Base-by-base conservation (phyloP, 768 basidiomycete species). In the Phlebiopsis gigantea region DNA sequence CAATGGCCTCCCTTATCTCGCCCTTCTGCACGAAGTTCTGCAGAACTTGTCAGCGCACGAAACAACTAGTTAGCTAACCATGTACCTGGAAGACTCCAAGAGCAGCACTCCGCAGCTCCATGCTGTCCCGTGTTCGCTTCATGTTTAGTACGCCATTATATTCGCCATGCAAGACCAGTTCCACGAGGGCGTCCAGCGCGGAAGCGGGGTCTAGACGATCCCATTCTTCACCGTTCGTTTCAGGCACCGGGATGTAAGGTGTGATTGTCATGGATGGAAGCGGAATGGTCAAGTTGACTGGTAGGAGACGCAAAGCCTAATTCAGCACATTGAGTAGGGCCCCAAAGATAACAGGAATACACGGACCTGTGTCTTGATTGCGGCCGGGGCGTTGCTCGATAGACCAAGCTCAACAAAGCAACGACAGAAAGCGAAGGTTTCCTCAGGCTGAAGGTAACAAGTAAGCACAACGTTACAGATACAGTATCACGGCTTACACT, bases 201-300 rank as follows among this genome's bases (percentile, higher is more conserved):
- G 90, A 86, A 15, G 88, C 80, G 4, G 83, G 77, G 57, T 93
- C 89, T 22, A 96, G 69, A 21, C 93, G 80, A 68, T 95, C 91
- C 91, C 91, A 93, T 66, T 96, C 93, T 71, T 96, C 93, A 7
- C 92, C 92, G 58, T 90, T 81, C 54, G 95, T 80, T 70, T 91
- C 83, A 57, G 90, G 83, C 43, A 88, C 83, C 65, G 90, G 81
- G 72, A 88, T 76, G 68, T 90, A 84, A 60, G 88, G 82, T 55
- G 88, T 85, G 58, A 89, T 67, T 61, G 83, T 75, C 65, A 95
- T 69, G 61, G 84, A 73, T 49, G 84, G 76, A 62, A 98, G 71
- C 47, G 82, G 86, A 64, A 80, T 87, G 63, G 74, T 83, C 64
- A 70, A 77, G 64, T 62, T 75, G 22, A 62, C 66, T 14, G 85